A percentile compares a stretch with the other conserved stretches of the same genome.
phyloP scores from a whole-genome alignment of 2,329 filamentous ascomycete genomes.

The Scopulariopsis brevicaulis region DNA sequence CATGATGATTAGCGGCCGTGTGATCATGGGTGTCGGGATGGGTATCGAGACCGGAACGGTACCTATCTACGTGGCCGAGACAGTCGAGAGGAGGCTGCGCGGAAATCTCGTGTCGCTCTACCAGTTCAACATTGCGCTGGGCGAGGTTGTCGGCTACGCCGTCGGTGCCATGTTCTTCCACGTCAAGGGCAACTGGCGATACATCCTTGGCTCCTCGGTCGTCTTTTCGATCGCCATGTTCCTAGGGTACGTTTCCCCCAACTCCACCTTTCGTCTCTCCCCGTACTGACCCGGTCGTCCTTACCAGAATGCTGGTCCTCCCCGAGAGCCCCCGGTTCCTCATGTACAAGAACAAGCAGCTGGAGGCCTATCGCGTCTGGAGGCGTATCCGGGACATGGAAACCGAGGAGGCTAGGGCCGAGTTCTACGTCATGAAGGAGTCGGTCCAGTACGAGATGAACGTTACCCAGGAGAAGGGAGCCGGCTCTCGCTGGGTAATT shows the following conservation, averaged over 20 bases:
- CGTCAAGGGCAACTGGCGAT: background rate
- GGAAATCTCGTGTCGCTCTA: background rate
- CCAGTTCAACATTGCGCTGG: background rate
- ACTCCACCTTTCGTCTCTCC: background rate
- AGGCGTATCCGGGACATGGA: background rate
- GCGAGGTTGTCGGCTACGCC: background rate
- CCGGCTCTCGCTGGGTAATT: background rate
- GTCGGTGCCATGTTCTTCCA: background rate
- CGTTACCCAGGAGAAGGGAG: background rate
- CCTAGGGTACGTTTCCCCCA: background rate
- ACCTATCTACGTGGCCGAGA: background rate
- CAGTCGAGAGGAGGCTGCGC: background rate
- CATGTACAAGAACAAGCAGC: background rate
- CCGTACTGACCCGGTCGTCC: background rate
- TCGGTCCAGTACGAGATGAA: background rate
- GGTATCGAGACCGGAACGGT: background rate
- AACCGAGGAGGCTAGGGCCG: background rate
- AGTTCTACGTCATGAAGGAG: background rate
- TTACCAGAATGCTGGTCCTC: background rate
- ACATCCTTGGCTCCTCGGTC: background rate
- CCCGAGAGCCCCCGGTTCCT: background rate
- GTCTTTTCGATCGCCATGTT: background rate
- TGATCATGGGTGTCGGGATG: background rate
- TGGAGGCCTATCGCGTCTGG: background rate
- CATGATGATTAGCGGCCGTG: background rate